phyloP scores from a whole-genome alignment of 768 basidiomycete genomes.

The Rubroboletus pulcherrimus region DNA sequence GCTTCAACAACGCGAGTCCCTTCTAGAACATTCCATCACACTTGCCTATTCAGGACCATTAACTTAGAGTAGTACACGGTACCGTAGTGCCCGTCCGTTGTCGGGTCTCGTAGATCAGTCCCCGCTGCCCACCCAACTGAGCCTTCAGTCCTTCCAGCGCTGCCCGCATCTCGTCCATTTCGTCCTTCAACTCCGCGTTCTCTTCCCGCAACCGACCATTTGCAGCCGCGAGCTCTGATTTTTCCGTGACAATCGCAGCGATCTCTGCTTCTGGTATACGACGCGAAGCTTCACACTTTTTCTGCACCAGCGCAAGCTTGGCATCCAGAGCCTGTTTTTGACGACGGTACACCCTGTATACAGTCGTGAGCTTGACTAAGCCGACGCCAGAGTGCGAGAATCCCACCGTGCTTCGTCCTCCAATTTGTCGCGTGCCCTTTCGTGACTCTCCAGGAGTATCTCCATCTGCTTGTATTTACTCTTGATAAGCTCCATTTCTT shows the following conservation, averaged over 20 bases:
- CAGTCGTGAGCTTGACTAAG: background rate
- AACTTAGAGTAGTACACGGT: background rate
- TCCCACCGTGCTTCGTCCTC: slow-evolving; percentile 59
- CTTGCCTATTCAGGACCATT: slow-evolving; percentile 25
- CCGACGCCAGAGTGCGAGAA: background rate
- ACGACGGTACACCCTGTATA: slow-evolving; percentile 49
- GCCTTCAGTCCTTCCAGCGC: slow-evolving; percentile 67
- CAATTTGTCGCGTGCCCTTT: slow-evolving; percentile 49
- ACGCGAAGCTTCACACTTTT: slow-evolving; percentile 36
- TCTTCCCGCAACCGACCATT: slow-evolving; percentile 56
- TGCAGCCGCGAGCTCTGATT: slow-evolving; percentile 40
- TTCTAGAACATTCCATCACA: slow-evolving; percentile 37
- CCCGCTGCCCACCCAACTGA: slow-evolving; percentile 46
- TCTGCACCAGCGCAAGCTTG: slow-evolving; percentile 45
- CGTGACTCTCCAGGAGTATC: slow-evolving; percentile 55
- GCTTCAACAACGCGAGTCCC: slow-evolving; percentile 10
- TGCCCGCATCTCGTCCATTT: slow-evolving; percentile 62
- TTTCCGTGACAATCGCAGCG: slow-evolving; percentile 44
- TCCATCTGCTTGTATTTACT: slow-evolving; percentile 64
- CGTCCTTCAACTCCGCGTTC: slow-evolving; percentile 52
- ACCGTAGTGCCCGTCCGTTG: slow-evolving; percentile 33
- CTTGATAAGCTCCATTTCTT: slow-evolving; percentile 53
- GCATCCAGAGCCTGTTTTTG: slow-evolving; percentile 63
- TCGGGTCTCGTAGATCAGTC: slow-evolving; percentile 45
- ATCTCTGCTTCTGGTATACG: slow-evolving; percentile 40